These are phyloP conservation scores for Tremella mesenterica DNA, from an alignment of 768 basidiomycete genomes.

Conservation along the genomic window DNA sequence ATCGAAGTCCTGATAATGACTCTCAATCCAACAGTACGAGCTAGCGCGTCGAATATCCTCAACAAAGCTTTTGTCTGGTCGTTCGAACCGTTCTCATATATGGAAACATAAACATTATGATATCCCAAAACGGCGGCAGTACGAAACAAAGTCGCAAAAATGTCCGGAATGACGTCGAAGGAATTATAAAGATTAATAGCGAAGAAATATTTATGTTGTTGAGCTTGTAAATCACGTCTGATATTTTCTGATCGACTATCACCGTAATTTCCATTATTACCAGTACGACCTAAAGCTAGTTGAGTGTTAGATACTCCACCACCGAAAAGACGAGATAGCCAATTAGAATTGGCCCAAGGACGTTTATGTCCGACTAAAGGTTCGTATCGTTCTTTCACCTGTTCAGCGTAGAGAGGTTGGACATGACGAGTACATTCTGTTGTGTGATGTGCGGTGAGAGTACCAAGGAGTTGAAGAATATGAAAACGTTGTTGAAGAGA, in stretches of 20 bases:
- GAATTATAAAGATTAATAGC: slow-evolving; percentile 99
- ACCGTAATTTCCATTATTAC: too few species aligned
- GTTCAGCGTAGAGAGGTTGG: slow-evolving; percentile 75
- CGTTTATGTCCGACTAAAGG: slow-evolving; percentile 70
- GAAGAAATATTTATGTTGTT: slow-evolving; percentile 95
- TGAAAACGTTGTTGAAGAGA: slow-evolving; percentile 74
- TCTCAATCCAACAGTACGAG: slow-evolving; percentile 78
- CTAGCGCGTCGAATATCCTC: slow-evolving; percentile 87
- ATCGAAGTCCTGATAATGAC: slow-evolving; percentile 86
- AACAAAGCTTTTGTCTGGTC: slow-evolving; percentile 98
- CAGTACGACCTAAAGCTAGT: slow-evolving; percentile 5
- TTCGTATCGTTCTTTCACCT: slow-evolving; percentile 75
- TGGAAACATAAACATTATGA: slow-evolving; percentile 95
- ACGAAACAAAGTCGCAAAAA: slow-evolving; percentile 92
- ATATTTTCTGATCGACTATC: slow-evolving; percentile 22
- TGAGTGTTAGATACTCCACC: slow-evolving; percentile 10
- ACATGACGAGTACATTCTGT: slow-evolving; percentile 78
- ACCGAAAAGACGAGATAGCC: slow-evolving; percentile 27
- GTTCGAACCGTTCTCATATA: slow-evolving; percentile 98
- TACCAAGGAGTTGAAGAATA: slow-evolving; percentile 75
- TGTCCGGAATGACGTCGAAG: slow-evolving; percentile 94
- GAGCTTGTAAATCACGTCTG: slow-evolving; percentile 37
- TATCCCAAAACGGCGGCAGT: slow-evolving; percentile 85
- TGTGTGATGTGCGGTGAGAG: slow-evolving; percentile 84
- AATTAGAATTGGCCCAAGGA: slow-evolving; percentile 38